Evolutionary conservation across 805 yeast species (phyloP), one percentile per base, ranked within the genome.

Genomic region (Diddensiella caesifluorescens): DNA sequence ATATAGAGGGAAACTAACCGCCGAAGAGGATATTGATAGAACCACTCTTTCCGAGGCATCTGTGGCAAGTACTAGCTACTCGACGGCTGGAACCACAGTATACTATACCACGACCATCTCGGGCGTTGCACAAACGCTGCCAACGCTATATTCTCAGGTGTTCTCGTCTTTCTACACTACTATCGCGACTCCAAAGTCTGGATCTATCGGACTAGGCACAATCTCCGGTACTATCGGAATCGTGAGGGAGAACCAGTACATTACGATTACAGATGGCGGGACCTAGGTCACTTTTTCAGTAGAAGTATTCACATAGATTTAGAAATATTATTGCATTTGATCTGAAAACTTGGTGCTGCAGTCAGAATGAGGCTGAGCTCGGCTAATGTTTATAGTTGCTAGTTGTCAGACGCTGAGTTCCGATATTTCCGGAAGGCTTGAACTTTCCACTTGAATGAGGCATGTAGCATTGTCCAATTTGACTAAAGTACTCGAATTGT

Each of bases 201-300:
- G 97, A 1, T 57, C 74, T 3, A 71, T 88, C 35, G 97, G 97
- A 0, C 57, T 90, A 38, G 97, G 96, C 0, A 63, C 83, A 2
- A 54, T 78, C 10, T 49, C 68, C 1, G 95, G 95, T 3, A 60
- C 69, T 0, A 74, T 86, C 4, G 97, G 97, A 25, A 35, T 44
- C 13, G 54, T 50, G 25, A 40, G 40, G 38, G 47, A 53, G 10
- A 41, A 48, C 18, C 21, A 20, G 16, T 49, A 42, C 22, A 16
- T 46, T 19, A 45, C 52, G 25, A 13, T 49, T 23, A 35, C 48
- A 25, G 25, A 22, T n/a, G 39, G 37, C n/a, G 22, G n/a, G n/a
- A n/a, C n/a, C n/a, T n/a, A n/a, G n/a, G n/a, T n/a, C n/a, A n/a
- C n/a, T n/a, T n/a, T n/a, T n/a, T n/a, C n/a, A n/a, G n/a, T n/a